phyloP scores from a whole-genome alignment of 306 rosid species.

The Malus sylvestris region DNA sequence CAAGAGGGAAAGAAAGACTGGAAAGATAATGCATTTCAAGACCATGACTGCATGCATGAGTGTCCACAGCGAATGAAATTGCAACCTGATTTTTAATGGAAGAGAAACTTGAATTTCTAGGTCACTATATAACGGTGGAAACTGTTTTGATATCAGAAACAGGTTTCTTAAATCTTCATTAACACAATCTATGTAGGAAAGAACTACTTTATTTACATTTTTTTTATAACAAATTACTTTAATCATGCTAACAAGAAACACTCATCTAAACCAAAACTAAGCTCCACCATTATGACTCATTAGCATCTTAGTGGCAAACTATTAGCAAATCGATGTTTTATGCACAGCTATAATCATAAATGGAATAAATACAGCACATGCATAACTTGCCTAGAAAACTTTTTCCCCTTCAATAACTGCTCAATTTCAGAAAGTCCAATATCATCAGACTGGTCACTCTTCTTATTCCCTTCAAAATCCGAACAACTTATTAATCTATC shows the following conservation, averaged over 20 bases:
- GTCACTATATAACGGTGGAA: neutral
- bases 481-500: slow-evolving; percentile 12
- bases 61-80: neutral
- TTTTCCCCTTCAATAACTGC: slow-evolving; percentile 34
- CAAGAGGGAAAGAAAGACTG: neutral
- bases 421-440: slow-evolving; percentile 33
- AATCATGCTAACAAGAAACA: neutral
- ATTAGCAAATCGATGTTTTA: neutral
- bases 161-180: neutral
- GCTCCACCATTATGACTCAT: neutral
- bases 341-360: neutral
- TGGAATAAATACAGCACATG: neutral
- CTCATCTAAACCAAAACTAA: neutral
- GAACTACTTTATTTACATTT: neutral
- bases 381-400: slow-evolving; percentile 37
- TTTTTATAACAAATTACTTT: too few relatives aligned
- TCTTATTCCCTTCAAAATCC: slow-evolving; percentile 9
- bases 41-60: neutral
- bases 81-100: neutral
- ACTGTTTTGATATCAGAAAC: neutral
- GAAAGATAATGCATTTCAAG: neutral
- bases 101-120: neutral
- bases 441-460: slow-evolving; percentile 5
- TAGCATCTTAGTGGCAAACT: neutral
- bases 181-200: neutral